Conservation (phyloP, 2,329 filamentous ascomycete genomes). For the Pseudogymnoascus sp. region DNA sequence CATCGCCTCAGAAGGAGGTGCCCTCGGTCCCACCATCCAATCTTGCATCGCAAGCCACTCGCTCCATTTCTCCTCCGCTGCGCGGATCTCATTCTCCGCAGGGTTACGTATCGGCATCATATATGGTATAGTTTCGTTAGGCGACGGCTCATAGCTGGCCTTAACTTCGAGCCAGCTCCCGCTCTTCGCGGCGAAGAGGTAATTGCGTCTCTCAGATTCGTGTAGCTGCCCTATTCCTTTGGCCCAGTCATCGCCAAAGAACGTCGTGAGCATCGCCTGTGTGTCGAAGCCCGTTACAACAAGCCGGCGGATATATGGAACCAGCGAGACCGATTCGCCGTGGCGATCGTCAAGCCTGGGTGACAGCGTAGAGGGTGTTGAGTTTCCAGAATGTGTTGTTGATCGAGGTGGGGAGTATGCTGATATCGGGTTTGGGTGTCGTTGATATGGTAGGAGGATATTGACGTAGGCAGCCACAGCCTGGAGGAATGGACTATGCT, state of each 20-base stretch:
- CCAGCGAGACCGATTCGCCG: conserved; percentile 50
- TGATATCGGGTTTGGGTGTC: conserved; percentile 38
- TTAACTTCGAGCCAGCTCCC: conserved; percentile 86
- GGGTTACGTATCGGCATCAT: conserved; percentile 72
- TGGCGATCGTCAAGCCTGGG: conserved; percentile 9
- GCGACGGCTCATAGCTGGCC: conserved; percentile 77
- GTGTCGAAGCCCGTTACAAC: conserved; percentile 88
- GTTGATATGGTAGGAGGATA: conserved; percentile 82
- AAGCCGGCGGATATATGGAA: conserved; percentile 83
- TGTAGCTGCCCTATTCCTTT: conserved; percentile 73
- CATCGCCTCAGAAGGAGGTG: conserved; percentile 35
- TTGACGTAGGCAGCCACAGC: conserved; percentile 86
- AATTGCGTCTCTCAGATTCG: conserved; percentile 86
- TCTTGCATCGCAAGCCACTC: conserved; percentile 96
- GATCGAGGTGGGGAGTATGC: conserved; percentile 29
- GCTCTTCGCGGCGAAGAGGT: conserved; percentile 89
- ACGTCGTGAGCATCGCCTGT: conserved; percentile 78
- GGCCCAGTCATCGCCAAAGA: conserved; percentile 92
- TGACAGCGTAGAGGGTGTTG: conserved; percentile 24
- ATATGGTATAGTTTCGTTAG: conserved; percentile 78
- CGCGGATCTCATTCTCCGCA: conserved; percentile 69
- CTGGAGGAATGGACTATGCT: conserved; percentile 74
- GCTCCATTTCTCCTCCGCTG: conserved; percentile 79
- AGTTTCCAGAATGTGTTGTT: conserved; percentile 18
- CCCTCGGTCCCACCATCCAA: conserved; percentile 89